Evolutionary conservation across 2,329 filamentous ascomycete genomes (phyloP), one percentile per base, ranked within the genome.

Genomic region (Fusarium anthophilum): DNA sequence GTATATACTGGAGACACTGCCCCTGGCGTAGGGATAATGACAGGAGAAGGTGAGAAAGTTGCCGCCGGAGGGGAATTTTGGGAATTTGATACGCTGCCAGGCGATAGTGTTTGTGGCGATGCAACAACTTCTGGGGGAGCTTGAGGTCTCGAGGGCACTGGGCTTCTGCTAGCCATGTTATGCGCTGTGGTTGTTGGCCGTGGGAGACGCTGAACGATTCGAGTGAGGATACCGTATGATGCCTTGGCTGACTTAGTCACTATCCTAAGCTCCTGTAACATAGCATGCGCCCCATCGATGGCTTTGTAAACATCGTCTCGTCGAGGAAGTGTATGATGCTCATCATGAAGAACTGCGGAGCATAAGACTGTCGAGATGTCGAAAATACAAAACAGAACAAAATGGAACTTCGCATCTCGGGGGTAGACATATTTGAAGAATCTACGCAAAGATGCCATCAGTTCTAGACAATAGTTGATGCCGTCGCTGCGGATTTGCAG

Each of bases 301-400:
- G 81, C 81, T 54, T 81, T 67, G 28, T 85, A 73, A 22, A 86
- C 80, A 22, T 85, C 81, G 4, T 83, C 79, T 18, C 84, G 83
- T 18, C 81, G 81, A 9, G 83, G 82, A 7, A 88, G 79, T 18
- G 77, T 80, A 24, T 77, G 72, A 37, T 84, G 80, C n/a, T 79
- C 76, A 65, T 89, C 87, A 66, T 89, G 87, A 9, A 88, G 82
- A 12, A 89, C 79, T 6, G 86, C 84, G 1, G 87, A 88, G 78
- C 86, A 88, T 9, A 88, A 76, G 24, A 87, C 80, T 1, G 87
- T 85, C 2, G 86, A 83, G 0, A 85, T 87, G 68, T 89, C 86
- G 53, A 89, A 89, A 38, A 88, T 84, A 48, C 82, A 81, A 63
- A 88, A 89, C 0, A 86, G 79, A 11, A 86, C 83, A 58, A 86